Evolutionary conservation across 176 grass and related monocot genomes (phyloP).

Genomic region (Oryza punctata): DNA sequence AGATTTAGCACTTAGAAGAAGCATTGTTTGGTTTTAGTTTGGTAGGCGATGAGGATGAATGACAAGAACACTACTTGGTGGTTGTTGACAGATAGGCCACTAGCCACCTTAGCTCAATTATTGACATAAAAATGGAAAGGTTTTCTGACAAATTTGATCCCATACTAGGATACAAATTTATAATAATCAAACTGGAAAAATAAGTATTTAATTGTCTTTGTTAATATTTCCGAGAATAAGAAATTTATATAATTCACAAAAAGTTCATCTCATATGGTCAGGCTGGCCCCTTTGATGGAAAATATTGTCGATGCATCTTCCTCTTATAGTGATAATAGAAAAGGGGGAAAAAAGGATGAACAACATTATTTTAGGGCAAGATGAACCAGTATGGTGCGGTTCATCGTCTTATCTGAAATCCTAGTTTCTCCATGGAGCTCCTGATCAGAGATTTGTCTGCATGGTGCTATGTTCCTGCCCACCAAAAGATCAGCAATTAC

Average conservation of each 20-base stretch:
- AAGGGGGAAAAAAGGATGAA: background rate
- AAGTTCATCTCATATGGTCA: background rate
- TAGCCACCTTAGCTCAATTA: constrained; percentile 13
- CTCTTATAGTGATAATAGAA: background rate
- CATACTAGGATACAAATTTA: background rate
- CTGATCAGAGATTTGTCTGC: constrained; percentile 28
- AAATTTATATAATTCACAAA: background rate
- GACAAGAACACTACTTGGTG: constrained; percentile 38
- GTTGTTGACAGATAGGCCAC: constrained; percentile 36
- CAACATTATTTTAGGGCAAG: background rate
- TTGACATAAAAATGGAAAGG: background rate
- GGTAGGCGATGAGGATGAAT: constrained; percentile 7
- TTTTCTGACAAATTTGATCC: constrained; percentile 22
- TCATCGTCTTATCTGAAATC: constrained; percentile 7
- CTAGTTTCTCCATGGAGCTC: background rate
- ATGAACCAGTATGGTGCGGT: background rate
- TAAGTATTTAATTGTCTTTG: background rate
- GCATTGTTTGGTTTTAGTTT: background rate
- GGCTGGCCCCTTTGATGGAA: background rate
- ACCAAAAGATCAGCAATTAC: constrained; percentile 38
- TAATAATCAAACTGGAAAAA: background rate
- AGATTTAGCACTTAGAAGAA: background rate
- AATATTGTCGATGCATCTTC: background rate
- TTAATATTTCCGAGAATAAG: background rate
- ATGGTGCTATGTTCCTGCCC: background rate